phyloP scores from a whole-genome alignment of 768 basidiomycete genomes.

The Lepiota subincarnata region DNA sequence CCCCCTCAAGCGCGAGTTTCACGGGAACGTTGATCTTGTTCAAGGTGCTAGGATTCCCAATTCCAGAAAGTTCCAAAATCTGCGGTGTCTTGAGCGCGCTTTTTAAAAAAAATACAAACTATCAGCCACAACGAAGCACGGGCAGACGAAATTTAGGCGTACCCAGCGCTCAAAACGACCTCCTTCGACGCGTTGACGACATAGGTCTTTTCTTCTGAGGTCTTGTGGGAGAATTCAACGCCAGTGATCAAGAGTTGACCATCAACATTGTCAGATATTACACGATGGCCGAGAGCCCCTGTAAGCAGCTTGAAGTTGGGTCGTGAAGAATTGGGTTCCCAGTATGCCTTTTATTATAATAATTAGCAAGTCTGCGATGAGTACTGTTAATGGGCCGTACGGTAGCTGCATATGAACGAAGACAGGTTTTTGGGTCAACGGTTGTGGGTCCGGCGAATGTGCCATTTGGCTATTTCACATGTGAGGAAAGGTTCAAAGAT shows the following conservation, averaged over 20 bases:
- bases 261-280: constrained; percentile 9
- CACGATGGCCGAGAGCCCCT: constrained; percentile 2
- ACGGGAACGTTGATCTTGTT: constrained; percentile 9
- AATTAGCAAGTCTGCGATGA: neutral
- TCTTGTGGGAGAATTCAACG: constrained; percentile 4
- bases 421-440: constrained; percentile 13
- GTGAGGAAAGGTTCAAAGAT: too few species aligned
- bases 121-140: neutral
- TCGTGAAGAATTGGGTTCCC: constrained; percentile 11
- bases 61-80: constrained; percentile 7
- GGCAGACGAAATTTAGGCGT: neutral
- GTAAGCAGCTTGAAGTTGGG: constrained; percentile 16
- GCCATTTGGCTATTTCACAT: neutral
- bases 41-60: constrained; percentile 12
- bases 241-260: constrained; percentile 11
- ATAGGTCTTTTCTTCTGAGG: neutral
- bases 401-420: constrained; percentile 8
- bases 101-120: neutral
- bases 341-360: constrained; percentile 19
- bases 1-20: constrained; percentile 15
- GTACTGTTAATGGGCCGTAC: neutral
- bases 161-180: constrained; percentile 15
- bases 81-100: constrained; percentile 16
- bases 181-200: constrained; percentile 8
- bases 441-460: neutral